These are phyloP conservation scores for Cryptosporidium tyzzeri DNA, from an alignment of 169 alveolate species.

Conservation along the genomic window DNA sequence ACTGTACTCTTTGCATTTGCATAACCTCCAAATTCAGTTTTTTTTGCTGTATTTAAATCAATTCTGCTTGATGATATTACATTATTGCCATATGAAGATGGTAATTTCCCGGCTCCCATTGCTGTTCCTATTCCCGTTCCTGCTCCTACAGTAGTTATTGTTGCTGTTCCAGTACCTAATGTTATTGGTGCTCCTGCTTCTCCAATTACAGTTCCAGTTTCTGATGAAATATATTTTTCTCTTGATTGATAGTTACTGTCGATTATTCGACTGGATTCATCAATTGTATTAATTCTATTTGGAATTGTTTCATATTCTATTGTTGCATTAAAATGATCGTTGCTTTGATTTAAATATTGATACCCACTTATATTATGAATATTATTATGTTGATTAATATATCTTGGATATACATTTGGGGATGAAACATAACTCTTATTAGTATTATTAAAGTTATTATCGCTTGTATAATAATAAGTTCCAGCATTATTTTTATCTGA, in stretches of 20 bases:
- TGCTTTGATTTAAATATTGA: neutral
- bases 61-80: neutral
- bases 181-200: neutral
- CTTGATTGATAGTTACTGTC: neutral
- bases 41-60: neutral
- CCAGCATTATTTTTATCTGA: neutral
- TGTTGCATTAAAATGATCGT: neutral
- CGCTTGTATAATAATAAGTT: neutral
- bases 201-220: neutral
- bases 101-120: neutral
- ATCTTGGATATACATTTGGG: constrained; percentile 18
- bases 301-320: neutral
- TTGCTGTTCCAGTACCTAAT: neutral
- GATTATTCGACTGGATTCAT: neutral
- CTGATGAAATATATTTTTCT: neutral
- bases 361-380: neutral
- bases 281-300: neutral
- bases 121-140: no score
- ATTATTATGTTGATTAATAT: constrained; percentile 4
- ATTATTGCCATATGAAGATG: neutral
- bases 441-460: constrained; percentile 1
- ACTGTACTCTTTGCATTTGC: neutral
- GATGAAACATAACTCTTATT: constrained; percentile 5
- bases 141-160: no score
- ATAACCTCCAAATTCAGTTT: neutral